Conservation (phyloP, 2,329 filamentous ascomycete species). For the Hyphodiscus sp. region DNA sequence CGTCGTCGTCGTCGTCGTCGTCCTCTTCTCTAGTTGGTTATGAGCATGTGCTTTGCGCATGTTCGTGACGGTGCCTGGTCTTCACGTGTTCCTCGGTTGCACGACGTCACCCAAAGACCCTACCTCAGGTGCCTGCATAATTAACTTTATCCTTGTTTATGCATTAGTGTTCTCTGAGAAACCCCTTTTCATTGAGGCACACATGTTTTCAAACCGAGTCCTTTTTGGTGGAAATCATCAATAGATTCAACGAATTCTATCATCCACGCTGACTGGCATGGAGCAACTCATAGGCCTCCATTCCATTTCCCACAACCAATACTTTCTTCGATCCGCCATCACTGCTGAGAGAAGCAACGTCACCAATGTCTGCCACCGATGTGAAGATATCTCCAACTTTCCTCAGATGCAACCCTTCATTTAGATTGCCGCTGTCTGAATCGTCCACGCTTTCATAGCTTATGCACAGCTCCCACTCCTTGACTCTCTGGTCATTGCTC, state of each 20-base stretch:
- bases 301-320: conserved; percentile 29
- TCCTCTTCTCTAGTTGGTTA: not conserved
- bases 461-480: conserved; percentile 38
- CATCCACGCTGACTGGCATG: not conserved
- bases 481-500: conserved; percentile 57
- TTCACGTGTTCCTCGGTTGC: not conserved
- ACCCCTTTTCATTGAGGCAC: too few species aligned
- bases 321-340: conserved; percentile 12
- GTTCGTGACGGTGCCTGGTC: not conserved
- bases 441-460: not conserved
- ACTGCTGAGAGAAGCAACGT: conserved; percentile 32
- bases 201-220: too few species aligned
- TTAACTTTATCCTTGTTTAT: not conserved
- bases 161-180: too few species aligned
- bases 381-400: conserved; percentile 48
- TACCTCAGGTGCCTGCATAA: too few species aligned
- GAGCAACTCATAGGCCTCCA: conserved; percentile 23
- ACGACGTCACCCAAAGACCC: not conserved
- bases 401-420: conserved; percentile 28
- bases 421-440: too few species aligned
- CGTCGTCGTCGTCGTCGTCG: not conserved
- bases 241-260: too few species aligned
- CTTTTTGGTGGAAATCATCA: too few species aligned
- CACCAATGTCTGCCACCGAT: conserved; percentile 54
- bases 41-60: not conserved